Evolutionary conservation across 257 asterid species (phyloP), one percentile per base, ranked within the genome.

Genomic region (Oldenlandia corymbosa): DNA sequence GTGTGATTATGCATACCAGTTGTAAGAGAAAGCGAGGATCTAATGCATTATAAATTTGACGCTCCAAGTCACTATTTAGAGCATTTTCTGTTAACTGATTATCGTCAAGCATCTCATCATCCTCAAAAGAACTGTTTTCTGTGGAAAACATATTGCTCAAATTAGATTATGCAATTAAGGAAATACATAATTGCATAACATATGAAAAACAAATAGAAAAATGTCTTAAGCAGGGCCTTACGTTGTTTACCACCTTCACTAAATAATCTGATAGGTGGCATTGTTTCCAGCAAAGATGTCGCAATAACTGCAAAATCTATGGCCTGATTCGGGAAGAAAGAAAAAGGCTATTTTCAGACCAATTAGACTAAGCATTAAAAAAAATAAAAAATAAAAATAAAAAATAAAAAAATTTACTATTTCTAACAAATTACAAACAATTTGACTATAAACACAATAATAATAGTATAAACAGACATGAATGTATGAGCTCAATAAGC

Each of bases 21-120:
- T 85, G 96, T 52, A 81, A 81, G 79, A 87, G 95, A 84, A 93
- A 90, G 8, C 73, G 84, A 31, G 91, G 71, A 71, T 88, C 92
- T 66, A 90, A 68, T 56, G 95, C 88, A 52, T 70, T 81, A 65
- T 66, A 77, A 77, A 93, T 90, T 73, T 93, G 94, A 59, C 77
- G 80, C 67, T 86, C 90, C 83, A 93, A 75, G 62, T 85, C 95
- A 70, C 58, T 64, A 70, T 85, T 80, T 77, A 93, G 74, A 73
- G 74, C 70, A 72, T 72, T 60, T 58, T 69, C 83, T 13, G 65
- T 32, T 48, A 52, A 50, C 71, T 81, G 94, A 84, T 82, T 94
- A 68, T 73, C 85, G 36, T 74, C 70, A 66, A 77, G 65, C 92
- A 90, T 87, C 17, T 93, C 95, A 80, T 84, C 96, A 80, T 84